Evolutionary conservation across 768 basidiomycete species (phyloP).

Genomic region (Lyophyllum atratum): DNA sequence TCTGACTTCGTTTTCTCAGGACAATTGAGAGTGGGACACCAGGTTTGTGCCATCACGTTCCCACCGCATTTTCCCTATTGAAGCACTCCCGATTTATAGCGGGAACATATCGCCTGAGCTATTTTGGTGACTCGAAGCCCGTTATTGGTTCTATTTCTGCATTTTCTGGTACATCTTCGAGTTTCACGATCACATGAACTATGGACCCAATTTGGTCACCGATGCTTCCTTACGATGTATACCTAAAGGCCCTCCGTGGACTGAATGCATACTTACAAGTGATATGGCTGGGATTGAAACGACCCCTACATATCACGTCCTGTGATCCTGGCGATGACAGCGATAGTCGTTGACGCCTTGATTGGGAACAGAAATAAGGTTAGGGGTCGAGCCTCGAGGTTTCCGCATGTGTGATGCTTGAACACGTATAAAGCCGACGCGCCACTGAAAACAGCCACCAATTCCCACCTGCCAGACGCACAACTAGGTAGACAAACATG

Average conservation of each 20-base stretch:
- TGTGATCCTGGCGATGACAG: background rate
- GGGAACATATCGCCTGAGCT: constrained; percentile 70
- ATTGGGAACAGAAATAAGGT: constrained; percentile 5
- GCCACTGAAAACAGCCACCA: constrained; percentile 1
- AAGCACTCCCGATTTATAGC: constrained; percentile 34
- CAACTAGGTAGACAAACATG: constrained; percentile 29
- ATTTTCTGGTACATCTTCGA: constrained; percentile 63
- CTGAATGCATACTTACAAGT: background rate
- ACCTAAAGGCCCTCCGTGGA: background rate
- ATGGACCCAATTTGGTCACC: background rate
- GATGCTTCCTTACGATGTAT: constrained; percentile 5
- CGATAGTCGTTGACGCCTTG: constrained; percentile 1
- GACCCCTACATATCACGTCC: background rate
- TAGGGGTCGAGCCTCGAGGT: constrained; percentile 35
- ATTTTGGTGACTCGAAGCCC: constrained; percentile 78
- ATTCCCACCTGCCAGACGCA: background rate
- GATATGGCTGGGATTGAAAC: background rate
- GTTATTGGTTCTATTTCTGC: constrained; percentile 61
- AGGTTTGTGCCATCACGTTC: constrained; percentile 36
- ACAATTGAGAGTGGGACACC: constrained; percentile 63
- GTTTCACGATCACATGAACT: constrained; percentile 55
- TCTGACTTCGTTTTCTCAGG: constrained; percentile 35
- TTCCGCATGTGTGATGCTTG: constrained; percentile 34
- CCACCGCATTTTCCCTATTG: background rate
- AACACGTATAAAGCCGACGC: constrained; percentile 16